Percentiles rank a stretch among this genome's conserved stretches.
phyloP scores from a whole-genome alignment of 441 rosid species.

The Biscutella laevigata region DNA sequence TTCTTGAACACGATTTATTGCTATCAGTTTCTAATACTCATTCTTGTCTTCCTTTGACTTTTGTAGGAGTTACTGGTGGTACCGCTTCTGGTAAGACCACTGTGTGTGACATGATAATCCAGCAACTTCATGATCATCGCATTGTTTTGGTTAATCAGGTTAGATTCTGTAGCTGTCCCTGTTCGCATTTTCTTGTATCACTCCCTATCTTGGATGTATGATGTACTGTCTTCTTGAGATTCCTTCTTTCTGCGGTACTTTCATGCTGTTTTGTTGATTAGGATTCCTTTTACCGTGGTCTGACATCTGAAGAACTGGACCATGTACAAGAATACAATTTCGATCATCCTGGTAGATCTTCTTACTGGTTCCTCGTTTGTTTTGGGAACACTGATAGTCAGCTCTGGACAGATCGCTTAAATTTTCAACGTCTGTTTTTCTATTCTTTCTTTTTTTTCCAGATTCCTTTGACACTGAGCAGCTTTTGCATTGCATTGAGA shows the following conservation, averaged over 20 bases:
- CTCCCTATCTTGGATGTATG: not conserved
- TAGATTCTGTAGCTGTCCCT: not conserved
- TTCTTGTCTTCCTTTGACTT: not conserved
- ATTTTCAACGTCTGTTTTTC: not conserved
- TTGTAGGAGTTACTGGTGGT: conserved; percentile 89
- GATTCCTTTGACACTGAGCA: conserved; percentile 98
- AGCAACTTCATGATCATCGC: conserved; percentile 96
- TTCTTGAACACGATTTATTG: too few relatives aligned
- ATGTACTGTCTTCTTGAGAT: not conserved
- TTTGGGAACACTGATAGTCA: not conserved
- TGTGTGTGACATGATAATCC: conserved; percentile 96
- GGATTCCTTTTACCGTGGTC: conserved; percentile 96
- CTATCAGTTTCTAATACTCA: not conserved
- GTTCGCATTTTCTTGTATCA: too few relatives aligned
- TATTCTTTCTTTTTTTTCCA: conserved; percentile 19
- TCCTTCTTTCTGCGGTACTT: not conserved
- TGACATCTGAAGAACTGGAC: conserved; percentile 64
- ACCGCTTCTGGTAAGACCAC: conserved; percentile 98
- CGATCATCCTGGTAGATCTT: conserved; percentile 80
- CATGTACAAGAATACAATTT: too few relatives aligned
- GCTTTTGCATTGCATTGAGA: conserved; percentile 69
- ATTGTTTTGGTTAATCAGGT: conserved; percentile 95
- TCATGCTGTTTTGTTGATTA: conserved; percentile 20
- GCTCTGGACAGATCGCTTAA: not conserved
- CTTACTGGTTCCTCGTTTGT: not conserved